Conservation (phyloP, 768 basidiomycete genomes). For the Hygrophoropsis aurantiaca region DNA sequence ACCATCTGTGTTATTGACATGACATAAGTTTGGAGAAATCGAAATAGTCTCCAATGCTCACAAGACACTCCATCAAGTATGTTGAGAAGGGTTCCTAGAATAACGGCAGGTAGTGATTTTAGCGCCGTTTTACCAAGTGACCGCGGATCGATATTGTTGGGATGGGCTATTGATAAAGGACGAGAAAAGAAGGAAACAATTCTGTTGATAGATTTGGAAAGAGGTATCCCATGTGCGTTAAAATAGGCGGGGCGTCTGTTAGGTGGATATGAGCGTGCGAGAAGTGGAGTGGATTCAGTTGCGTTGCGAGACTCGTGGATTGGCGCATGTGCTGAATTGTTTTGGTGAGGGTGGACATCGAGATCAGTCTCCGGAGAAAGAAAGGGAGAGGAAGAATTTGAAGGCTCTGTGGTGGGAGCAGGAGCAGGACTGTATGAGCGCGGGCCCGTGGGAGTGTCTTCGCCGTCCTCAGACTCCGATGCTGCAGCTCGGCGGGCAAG, state of each 20-base stretch:
- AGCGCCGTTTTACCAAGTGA: slow-evolving; percentile 15
- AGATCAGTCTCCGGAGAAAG: too few relatives aligned
- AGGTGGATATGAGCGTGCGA: not conserved
- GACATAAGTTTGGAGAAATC: too few relatives aligned
- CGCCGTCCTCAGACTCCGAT: not conserved
- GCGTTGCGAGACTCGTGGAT: not conserved
- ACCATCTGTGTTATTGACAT: slow-evolving; percentile 54
- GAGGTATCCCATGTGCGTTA: not conserved
- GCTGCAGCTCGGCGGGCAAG: slow-evolving; percentile 21
- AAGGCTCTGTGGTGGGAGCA: slow-evolving; percentile 10
- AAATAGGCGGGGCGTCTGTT: not conserved
- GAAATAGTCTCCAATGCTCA: slow-evolving; percentile 34
- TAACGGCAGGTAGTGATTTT: slow-evolving; percentile 73
- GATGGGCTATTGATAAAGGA: not conserved
- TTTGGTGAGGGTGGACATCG: too few relatives aligned
- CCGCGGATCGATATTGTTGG: not conserved
- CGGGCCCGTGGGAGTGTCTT: slow-evolving; percentile 2
- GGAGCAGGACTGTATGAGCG: slow-evolving; percentile 2
- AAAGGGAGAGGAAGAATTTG: slow-evolving; percentile 4
- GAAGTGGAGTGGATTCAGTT: not conserved
- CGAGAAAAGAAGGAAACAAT: not conserved
- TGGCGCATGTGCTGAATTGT: not conserved
- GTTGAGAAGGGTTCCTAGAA: slow-evolving; percentile 84
- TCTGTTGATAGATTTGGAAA: not conserved
- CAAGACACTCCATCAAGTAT: slow-evolving; percentile 93